Percentiles rank a stretch among this genome's conserved stretches.
Evolutionary conservation across 169 alveolate genomes (phyloP).

Genomic region (Plasmodium gonderi): DNA sequence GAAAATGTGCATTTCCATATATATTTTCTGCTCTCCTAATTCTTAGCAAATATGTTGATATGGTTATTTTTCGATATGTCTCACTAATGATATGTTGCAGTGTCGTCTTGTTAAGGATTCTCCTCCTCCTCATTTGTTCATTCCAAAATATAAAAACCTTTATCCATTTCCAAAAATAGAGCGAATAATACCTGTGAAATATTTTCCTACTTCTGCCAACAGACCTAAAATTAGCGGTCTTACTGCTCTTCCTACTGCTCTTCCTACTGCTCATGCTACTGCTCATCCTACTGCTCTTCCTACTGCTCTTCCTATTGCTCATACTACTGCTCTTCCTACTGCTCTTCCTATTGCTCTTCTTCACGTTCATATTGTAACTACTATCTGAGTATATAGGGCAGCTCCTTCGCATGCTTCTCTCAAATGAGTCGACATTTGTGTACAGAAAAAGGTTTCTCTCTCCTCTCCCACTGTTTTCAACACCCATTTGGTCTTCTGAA

Average conservation of each 20-base stretch:
- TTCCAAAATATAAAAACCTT: neutral
- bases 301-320: too few relatives aligned
- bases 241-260: too few relatives aligned
- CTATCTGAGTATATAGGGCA: neutral
- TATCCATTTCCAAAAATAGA: neutral
- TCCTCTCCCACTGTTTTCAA: neutral
- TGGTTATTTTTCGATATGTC: neutral
- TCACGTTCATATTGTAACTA: too few relatives aligned
- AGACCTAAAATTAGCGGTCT: too few relatives aligned
- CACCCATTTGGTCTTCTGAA: neutral
- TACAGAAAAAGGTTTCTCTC: neutral
- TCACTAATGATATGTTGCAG: neutral
- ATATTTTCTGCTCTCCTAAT: neutral
- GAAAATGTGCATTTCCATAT: neutral
- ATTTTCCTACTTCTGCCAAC: neutral
- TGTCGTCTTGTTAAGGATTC: neutral
- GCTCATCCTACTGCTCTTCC: too few relatives aligned
- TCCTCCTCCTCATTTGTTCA: neutral
- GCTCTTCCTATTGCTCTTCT: too few relatives aligned
- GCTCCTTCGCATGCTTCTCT: neutral
- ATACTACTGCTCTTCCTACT: too few relatives aligned
- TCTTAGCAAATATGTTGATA: neutral
- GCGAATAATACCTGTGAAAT: neutral
- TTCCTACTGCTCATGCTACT: too few relatives aligned
- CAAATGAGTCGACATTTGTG: neutral